These are phyloP conservation scores for Lentinula boryana DNA, from an alignment of 768 basidiomycete genomes.

Conservation along the genomic window DNA sequence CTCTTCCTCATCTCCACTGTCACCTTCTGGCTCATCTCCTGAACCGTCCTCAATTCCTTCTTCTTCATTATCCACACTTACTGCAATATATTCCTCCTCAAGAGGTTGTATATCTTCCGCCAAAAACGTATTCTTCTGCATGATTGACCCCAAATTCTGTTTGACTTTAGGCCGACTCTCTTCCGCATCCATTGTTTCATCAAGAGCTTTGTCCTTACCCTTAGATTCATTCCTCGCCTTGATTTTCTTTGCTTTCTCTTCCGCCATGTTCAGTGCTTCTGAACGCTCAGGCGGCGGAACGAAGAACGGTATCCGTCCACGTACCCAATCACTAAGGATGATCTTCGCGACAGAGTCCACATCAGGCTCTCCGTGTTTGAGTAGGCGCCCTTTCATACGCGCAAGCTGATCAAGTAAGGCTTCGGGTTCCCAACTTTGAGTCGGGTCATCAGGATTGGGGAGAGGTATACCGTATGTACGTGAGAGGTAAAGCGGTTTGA, in stretches of 20 bases:
- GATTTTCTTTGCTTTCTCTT: conserved; percentile 48
- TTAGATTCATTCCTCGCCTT: conserved; percentile 34
- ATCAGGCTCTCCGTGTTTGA: conserved; percentile 95
- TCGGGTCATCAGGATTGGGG: conserved; percentile 48
- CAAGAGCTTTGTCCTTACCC: conserved; percentile 48
- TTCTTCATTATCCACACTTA: conserved; percentile 28
- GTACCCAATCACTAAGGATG: conserved; percentile 92
- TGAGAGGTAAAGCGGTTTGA: conserved; percentile 90
- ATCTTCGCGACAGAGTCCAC: conserved; percentile 91
- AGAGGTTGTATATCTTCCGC: conserved; percentile 75
- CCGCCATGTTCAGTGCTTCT: conserved; percentile 60
- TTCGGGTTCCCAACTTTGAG: conserved; percentile 62
- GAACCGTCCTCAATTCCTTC: conserved; percentile 34
- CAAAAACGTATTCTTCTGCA: conserved; percentile 84
- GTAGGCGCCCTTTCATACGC: conserved; percentile 83
- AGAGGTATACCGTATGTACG: conserved; percentile 74
- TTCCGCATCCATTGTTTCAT: conserved; percentile 26
- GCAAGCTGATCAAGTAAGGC: conserved; percentile 82
- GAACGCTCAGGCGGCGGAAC: conserved; percentile 84
- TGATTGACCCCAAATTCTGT: conserved; percentile 82
- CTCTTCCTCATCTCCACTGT: conserved; percentile 26
- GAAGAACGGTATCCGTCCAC: conserved; percentile 96
- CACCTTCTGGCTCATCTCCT: conserved; percentile 33
- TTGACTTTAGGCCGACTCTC: conserved; percentile 51
- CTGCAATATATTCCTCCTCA: conserved; percentile 35